phyloP scores from a whole-genome alignment of 768 basidiomycete genomes.

The Panellus pusillus region DNA sequence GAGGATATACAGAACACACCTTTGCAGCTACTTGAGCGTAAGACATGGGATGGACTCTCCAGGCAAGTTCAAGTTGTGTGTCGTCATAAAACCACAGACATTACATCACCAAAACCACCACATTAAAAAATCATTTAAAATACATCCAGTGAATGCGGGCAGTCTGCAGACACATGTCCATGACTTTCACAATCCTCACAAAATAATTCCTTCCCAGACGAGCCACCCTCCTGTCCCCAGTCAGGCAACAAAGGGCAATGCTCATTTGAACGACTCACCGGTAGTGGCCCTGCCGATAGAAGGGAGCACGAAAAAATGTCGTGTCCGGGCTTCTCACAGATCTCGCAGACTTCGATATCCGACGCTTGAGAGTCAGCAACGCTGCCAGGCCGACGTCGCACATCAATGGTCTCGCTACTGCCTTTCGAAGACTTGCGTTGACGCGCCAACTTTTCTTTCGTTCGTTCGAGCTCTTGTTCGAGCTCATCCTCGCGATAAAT shows the following conservation, averaged over 20 bases:
- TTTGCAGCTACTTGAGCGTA: slow-evolving; percentile 66
- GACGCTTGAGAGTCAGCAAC: slow-evolving; percentile 27
- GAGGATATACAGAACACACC: too few relatives aligned
- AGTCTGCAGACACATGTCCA: slow-evolving; percentile 75
- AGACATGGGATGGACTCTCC: too few relatives aligned
- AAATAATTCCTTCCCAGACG: too few relatives aligned
- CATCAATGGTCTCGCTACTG: slow-evolving; percentile 37
- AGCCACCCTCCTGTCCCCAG: background rate
- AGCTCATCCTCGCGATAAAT: slow-evolving; percentile 93
- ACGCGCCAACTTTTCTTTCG: slow-evolving; percentile 69
- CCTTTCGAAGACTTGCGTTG: slow-evolving; percentile 62
- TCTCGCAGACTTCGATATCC: slow-evolving; percentile 63
- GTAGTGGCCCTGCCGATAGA: slow-evolving; percentile 53
- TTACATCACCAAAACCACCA: too few relatives aligned
- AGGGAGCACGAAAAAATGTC: slow-evolving; percentile 85
- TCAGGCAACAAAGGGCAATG: background rate
- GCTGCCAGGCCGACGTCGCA: slow-evolving; percentile 29
- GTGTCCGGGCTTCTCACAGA: slow-evolving; percentile 57
- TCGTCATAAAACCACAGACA: too few relatives aligned
- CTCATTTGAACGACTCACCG: slow-evolving; percentile 17
- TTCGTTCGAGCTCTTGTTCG: slow-evolving; percentile 76
- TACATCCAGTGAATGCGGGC: slow-evolving; percentile 84
- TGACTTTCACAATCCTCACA: slow-evolving; percentile 73
- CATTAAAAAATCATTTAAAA: slow-evolving; percentile 56
- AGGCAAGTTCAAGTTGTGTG: too few relatives aligned